Evolutionary conservation across 176 grass and related monocot species (phyloP), one percentile per base, ranked within the genome.

Genomic region (Raddia distichophylla): DNA sequence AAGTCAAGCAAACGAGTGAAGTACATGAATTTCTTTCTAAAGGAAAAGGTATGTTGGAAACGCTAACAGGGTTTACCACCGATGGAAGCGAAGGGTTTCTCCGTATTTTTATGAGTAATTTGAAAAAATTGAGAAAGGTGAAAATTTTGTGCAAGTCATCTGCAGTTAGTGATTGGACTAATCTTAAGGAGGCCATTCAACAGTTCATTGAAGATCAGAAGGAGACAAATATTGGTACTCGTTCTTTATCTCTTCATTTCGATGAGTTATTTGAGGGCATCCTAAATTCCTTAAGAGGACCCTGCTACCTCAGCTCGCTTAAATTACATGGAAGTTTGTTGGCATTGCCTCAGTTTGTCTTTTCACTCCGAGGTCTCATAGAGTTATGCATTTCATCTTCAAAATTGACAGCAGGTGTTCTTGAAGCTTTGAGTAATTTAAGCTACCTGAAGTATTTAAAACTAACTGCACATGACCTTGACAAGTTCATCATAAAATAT

Each of bases 351-450:
- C 19, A 27, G 32, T 84, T 77, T 69, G 65, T 84, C 10, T 35
- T 16, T 16, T 48, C 63, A 15, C 53, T 76, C 45, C 42, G 62
- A 1, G 73, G 40, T 8, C 61, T 83, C 19, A 55, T 3, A 35
- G 81, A 84, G 51, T 59, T 84, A 4, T 70, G 66, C 46, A 56
- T 85, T 78, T 61, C 8, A 12, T 78, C 83, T 8, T 43, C 67
- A 6, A 71, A 45, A 62, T n/a, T 79, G 10, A 72, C 65, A 54
- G 11, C 17, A 0, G 1, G 4, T 10, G 17, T 85, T 56, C 75
- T 85, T 8, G 14, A 35, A 79, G 58, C 75, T 55, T 64, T 85
- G 58, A 55, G 19, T 52, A 79, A 79, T 63, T 73, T 85, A 67
- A 72, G 19, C 7, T 12, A 79, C 37, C 40, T 85, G 9, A 35